Conservation (phyloP, 441 rosid genomes). For the Daphne laureola region DNA sequence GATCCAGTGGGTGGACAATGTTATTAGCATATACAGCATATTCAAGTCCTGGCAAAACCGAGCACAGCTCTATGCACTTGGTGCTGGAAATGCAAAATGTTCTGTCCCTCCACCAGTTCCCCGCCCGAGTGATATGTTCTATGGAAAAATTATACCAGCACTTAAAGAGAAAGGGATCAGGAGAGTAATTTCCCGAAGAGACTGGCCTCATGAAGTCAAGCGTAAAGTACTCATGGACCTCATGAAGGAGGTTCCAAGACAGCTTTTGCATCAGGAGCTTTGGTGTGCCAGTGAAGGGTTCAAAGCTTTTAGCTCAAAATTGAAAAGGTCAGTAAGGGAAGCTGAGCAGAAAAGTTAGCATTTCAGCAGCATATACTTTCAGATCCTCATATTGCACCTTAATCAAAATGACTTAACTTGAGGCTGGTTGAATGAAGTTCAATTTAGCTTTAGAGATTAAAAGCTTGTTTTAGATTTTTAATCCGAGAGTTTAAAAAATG, state of each 20-base stretch:
- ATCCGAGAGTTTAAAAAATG: no score
- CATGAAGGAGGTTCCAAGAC: slow-evolving; percentile 91
- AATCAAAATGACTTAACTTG: no score
- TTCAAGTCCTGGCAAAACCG: slow-evolving; percentile 97
- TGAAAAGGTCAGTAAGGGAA: slow-evolving; percentile 45
- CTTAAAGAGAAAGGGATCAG: slow-evolving; percentile 97
- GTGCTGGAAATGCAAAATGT: slow-evolving; percentile 50
- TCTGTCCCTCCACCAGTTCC: slow-evolving; percentile 73
- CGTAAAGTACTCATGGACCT: slow-evolving; percentile 94
- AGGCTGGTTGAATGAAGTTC: no score
- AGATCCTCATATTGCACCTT: no score
- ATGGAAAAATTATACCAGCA: slow-evolving; percentile 98
- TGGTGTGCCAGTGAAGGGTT: slow-evolving; percentile 99
- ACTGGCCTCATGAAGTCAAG: slow-evolving; percentile 99
- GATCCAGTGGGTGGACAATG: slow-evolving; percentile 98
- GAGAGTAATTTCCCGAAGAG: slow-evolving; percentile 96
- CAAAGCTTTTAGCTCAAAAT: slow-evolving; percentile 82
- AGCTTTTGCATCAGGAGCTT: slow-evolving; percentile 90
- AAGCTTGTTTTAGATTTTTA: no score
- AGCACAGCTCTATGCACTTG: slow-evolving; percentile 54
- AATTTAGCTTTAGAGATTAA: no score
- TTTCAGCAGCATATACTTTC: no score
- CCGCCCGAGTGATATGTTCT: slow-evolving; percentile 98
- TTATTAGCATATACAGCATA: slow-evolving; percentile 86
- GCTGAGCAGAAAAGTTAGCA: slow-evolving; percentile 2